A percentile compares a stretch with the other conserved stretches of the same genome.
phyloP scores from a whole-genome alignment of 352 stramenopile genomes.

The Phytophthora rubi region DNA sequence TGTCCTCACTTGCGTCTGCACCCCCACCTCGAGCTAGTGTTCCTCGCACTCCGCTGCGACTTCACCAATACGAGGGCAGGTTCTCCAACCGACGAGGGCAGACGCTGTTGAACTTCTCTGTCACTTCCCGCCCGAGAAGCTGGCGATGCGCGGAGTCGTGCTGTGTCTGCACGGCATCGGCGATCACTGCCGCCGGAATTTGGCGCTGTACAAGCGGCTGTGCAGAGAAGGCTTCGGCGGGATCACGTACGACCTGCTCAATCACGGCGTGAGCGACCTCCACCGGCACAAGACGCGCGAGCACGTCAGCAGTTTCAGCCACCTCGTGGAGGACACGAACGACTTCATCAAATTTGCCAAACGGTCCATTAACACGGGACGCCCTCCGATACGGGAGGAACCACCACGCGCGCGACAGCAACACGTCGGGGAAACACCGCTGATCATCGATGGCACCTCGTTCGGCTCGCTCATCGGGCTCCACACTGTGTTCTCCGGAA shows the following conservation, averaged over 20 bases:
- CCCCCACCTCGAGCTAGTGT: conserved; percentile 1
- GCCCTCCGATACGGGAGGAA: conserved; percentile 36
- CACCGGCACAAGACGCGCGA: conserved; percentile 42
- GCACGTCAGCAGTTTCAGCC: conserved; percentile 44
- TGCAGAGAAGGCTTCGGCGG: conserved; percentile 52
- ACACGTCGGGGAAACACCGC: conserved; percentile 25
- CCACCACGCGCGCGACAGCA: conserved; percentile 4
- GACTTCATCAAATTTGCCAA: conserved; percentile 51
- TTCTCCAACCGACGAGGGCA: conserved; percentile 50
- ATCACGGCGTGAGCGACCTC: conserved; percentile 54
- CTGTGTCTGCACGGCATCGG: conserved; percentile 55
- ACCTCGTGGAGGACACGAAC: conserved; percentile 65
- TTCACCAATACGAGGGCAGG: conserved; percentile 44
- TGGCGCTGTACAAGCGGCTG: conserved; percentile 51
- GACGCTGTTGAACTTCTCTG: conserved; percentile 50
- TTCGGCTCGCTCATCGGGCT: conserved; percentile 64
- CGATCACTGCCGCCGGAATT: conserved; percentile 53
- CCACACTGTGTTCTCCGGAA: conserved; percentile 51
- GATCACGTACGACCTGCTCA: conserved; percentile 58
- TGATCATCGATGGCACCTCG: conserved; percentile 65
- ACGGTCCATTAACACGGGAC: conserved; percentile 29
- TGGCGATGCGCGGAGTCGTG: conserved; percentile 46
- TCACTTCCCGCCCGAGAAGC: conserved; percentile 42
- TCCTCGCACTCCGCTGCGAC: conserved; percentile 27
- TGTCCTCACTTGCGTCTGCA: conserved; percentile 24